Conservation (phyloP, 306 rosid genomes). For the Dalbergia cultrata region DNA sequence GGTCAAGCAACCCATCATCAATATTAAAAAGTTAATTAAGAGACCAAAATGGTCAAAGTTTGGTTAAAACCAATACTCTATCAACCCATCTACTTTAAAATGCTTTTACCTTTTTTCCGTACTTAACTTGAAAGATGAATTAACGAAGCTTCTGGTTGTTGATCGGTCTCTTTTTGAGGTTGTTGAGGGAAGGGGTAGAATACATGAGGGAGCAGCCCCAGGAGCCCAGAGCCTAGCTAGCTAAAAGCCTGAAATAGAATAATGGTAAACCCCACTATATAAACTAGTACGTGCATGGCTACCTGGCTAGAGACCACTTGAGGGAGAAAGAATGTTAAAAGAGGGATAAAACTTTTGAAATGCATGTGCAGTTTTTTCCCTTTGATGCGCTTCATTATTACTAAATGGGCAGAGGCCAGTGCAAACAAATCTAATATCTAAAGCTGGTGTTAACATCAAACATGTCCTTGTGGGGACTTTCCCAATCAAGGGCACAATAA, state of each 20-base stretch:
- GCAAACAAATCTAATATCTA: conserved; percentile 42
- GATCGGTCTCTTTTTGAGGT: not conserved
- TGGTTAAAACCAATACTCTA: not conserved
- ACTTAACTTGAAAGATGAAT: too few species aligned
- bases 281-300: conserved; percentile 9
- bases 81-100: not conserved
- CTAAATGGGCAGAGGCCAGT: conserved; percentile 20
- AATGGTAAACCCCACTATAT: not conserved
- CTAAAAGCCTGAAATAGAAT: not conserved
- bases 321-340: not conserved
- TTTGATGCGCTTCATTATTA: conserved; percentile 45
- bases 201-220: not conserved
- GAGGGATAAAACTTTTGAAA: conserved; percentile 10
- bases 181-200: not conserved
- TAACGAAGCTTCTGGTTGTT: too few species aligned
- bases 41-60: conserved; percentile 8
- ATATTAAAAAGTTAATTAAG: not conserved
- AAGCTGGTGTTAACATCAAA: conserved; percentile 20
- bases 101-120: not conserved
- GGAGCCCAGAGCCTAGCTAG: not conserved
- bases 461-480: conserved; percentile 27
- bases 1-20: not conserved
- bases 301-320: conserved; percentile 8
- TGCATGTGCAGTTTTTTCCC: conserved; percentile 43
- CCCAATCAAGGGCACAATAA: conserved; percentile 5